Base-by-base conservation (phyloP, 2,329 filamentous ascomycete genomes). In the Teratosphaeria zuluensis region DNA sequence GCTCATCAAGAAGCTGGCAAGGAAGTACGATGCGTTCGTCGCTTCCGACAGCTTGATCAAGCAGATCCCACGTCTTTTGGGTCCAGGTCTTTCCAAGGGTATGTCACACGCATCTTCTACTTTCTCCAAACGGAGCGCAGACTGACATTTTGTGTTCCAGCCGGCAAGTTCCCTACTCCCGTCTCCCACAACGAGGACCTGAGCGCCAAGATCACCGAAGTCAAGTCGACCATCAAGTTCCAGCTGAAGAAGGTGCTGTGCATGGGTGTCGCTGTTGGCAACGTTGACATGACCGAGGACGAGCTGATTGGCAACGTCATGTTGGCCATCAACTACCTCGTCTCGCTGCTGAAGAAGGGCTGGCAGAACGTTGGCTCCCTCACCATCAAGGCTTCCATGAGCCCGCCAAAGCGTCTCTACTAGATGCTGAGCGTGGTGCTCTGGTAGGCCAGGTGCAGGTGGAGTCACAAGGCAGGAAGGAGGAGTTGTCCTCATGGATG, bases 221-320 rank as follows among this genome's bases (percentile, higher is more conserved):
- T 99, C 86, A 97, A 96, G 89, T 96, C 90, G 73, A 99, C 94
- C 80, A 97, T 99, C 88, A 99, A 99, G 88, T 99, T 99, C 89
- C 92, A 99, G 86, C 85, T 99, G 75, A 99, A 99, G 90, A 99
- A 99, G 90, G 94, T 99, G 78, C 86, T 99, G 72, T 99, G 94
- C 86, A 92, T 99, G 86, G 94, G 92, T 88, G 92, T 97, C 77
- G 94, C 94, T 72, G 90, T 99, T 75, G 94, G 94, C 77, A 96
- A 99, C 81, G 94, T 99, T 73, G 91, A 87, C 73, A 99, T 99
- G 94, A 88, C 84, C 68, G 82, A 90, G 82, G 94, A 99, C 75
- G 90, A 96, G 84, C 83, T 99, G 70, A 87, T 99, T 70, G 89
- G 85, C 76, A 99, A 99, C 88, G 92, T 97, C 81, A 99, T 99